Base-by-base conservation (phyloP, 768 basidiomycete genomes). In the Dictyophora rubrovolvata region DNA sequence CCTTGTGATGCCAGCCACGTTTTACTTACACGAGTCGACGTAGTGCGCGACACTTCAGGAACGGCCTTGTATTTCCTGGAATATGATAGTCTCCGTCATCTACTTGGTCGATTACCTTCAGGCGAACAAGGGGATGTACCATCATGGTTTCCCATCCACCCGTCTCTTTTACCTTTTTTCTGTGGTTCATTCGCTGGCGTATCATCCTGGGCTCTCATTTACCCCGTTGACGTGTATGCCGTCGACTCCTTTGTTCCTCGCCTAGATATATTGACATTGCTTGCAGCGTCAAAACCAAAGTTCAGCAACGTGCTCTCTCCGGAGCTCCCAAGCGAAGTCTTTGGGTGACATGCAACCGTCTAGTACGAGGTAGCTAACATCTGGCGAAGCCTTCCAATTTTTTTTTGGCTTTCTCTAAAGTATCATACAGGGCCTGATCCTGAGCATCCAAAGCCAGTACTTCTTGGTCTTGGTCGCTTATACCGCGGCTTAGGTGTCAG, bases 401-500 rank as follows among this genome's bases (percentile, higher is more conserved):
- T 14, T 37, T n/a, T 42, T 47, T 18, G 51, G 17, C 48, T 58
- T 55, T 18, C 46, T 52, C 3, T 36, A 54, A 35, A 20, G 42
- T 34, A 35, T 34, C 46, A 17, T 48, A 54, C 59, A 91, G 89
- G 93, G 48, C 82, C 91, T 18, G 89, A 95, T 69, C 84, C 87
- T 9, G 75, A 76, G 58, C 76, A 83, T 60, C 92, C 93, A 20
- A 87, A 86, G 70, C 80, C 87, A 6, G 72, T 93, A 10, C 69
- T 89, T 6, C 78, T 77, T 48, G 96, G 96, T 22, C 72, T 96
- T 50, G 77, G 84, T 35, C 78, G 93, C 37, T 83, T 98, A 63
- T 99, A 99, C 70, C 86, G 88, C 61, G 96, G 95, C 56, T 81
- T 97, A 54, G 92, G 94, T 57, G 89, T 99, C 63, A 95, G 92